A percentile compares a stretch with the other conserved stretches of the same genome.
Conservation (phyloP, 129 eudicot species). For the Tagetes patula region DNA sequence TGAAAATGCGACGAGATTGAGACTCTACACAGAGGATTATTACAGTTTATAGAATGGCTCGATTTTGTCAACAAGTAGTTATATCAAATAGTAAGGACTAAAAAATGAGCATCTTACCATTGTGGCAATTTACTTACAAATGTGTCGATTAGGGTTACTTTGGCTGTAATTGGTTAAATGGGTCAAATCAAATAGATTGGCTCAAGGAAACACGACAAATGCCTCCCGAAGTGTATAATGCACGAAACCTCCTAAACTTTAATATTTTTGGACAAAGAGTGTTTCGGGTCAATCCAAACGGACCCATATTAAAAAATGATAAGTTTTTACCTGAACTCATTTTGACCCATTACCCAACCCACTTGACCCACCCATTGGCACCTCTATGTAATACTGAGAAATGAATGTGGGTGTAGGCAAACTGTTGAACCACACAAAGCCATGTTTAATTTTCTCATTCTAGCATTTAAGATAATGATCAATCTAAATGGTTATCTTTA, state of each 20-base stretch:
- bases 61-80: neutral
- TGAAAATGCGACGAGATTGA: neutral
- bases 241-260: neutral
- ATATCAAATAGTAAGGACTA: neutral
- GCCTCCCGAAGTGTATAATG: neutral
- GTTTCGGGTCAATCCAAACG: neutral
- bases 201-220: neutral
- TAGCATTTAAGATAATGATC: neutral
- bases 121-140: neutral
- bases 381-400: neutral
- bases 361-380: neutral
- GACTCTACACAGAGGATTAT: neutral
- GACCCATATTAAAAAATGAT: neutral
- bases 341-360: neutral
- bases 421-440: neutral
- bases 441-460: conserved; percentile 13
- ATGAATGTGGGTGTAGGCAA: neutral
- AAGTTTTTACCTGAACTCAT: neutral
- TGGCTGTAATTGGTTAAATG: neutral
- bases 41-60: neutral
- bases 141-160: neutral
- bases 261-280: neutral
- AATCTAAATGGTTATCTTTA: neutral
- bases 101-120: neutral
- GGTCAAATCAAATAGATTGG: neutral